A percentile compares a stretch with the other conserved stretches of the same genome.
Evolutionary conservation across 768 basidiomycete genomes (phyloP).

Genomic region (Termitomyces sp.): DNA sequence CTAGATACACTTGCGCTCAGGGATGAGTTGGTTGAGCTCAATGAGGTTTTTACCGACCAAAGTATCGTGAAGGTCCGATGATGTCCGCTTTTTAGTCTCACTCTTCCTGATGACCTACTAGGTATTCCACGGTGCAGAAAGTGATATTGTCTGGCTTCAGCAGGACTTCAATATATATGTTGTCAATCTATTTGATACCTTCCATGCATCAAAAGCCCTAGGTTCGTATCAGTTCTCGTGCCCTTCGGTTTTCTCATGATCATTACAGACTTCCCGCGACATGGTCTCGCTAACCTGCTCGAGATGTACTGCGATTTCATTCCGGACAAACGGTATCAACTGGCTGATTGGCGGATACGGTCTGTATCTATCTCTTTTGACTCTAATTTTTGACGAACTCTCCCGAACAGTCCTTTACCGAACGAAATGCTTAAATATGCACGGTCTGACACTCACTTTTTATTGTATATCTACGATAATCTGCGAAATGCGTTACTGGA

Average conservation of each 20-base stretch:
- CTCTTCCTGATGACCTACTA: slow-evolving; percentile 19
- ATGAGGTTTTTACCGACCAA: slow-evolving; percentile 84
- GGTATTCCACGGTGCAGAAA: slow-evolving; percentile 94
- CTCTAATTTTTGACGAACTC: background rate
- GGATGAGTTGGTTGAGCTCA: slow-evolving; percentile 66
- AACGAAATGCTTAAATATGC: slow-evolving; percentile 90
- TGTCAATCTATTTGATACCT: slow-evolving; percentile 97
- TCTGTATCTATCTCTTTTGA: slow-evolving; percentile 20
- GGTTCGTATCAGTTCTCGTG: slow-evolving; percentile 31
- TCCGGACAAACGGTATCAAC: slow-evolving; percentile 93
- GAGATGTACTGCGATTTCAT: slow-evolving; percentile 86
- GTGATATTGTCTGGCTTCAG: slow-evolving; percentile 94
- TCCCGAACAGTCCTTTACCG: slow-evolving; percentile 57
- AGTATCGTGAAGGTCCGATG: slow-evolving; percentile 67
- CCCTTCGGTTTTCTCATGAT: background rate
- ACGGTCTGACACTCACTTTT: slow-evolving; percentile 93
- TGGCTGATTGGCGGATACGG: slow-evolving; percentile 97
- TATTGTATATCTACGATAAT: slow-evolving; percentile 88
- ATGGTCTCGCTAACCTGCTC: slow-evolving; percentile 79
- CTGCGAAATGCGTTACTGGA: slow-evolving; percentile 85
- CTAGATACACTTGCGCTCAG: slow-evolving; percentile 77
- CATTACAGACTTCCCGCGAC: slow-evolving; percentile 66
- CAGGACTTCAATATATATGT: slow-evolving; percentile 92
- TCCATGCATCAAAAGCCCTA: slow-evolving; percentile 84
- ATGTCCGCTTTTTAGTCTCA: background rate